A percentile compares a stretch with the other conserved stretches of the same genome.
phyloP scores from a whole-genome alignment of 768 basidiomycete genomes.

The Lactarius evosmus region DNA sequence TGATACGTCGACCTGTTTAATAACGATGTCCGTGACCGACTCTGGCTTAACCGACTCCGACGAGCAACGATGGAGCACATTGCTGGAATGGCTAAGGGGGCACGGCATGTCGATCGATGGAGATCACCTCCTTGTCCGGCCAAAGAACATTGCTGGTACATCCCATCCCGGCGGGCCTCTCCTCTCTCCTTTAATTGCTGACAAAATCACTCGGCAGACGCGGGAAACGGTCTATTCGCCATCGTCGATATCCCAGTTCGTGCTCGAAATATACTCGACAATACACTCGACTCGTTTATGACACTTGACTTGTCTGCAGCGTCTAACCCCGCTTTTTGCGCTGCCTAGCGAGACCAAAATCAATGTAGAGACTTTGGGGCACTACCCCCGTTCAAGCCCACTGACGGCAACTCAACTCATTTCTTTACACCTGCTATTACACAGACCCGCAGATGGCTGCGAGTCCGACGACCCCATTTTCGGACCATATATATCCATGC shows the following conservation, averaged over 20 bases:
- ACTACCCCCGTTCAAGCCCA: conserved; percentile 48
- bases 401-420: conserved; percentile 72
- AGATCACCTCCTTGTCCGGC: conserved; percentile 48
- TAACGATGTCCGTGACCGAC: not conserved
- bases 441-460: conserved; percentile 45
- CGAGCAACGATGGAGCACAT: conserved; percentile 21
- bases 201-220: conserved; percentile 39
- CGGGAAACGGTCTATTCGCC: conserved; percentile 71
- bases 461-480: conserved; percentile 54
- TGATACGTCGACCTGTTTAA: not conserved
- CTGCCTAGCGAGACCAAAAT: conserved; percentile 70
- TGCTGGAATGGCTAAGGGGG: conserved; percentile 24
- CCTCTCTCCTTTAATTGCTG: not conserved
- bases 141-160: conserved; percentile 51
- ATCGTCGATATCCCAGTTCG: conserved; percentile 42
- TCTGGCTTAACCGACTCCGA: conserved; percentile 2
- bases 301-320: conserved; percentile 6
- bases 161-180: conserved; percentile 30
- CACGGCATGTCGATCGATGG: conserved; percentile 32
- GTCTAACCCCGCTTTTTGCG: conserved; percentile 48
- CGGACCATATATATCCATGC: conserved; percentile 73
- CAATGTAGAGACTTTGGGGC: conserved; percentile 65
- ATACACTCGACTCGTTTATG: not conserved
- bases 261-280: not conserved
- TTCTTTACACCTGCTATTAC: conserved; percentile 73